Evolutionary conservation across 75 land plant species (phyloP), one percentile per base, ranked within the genome.

Genomic region (Cupressus sempervirens): DNA sequence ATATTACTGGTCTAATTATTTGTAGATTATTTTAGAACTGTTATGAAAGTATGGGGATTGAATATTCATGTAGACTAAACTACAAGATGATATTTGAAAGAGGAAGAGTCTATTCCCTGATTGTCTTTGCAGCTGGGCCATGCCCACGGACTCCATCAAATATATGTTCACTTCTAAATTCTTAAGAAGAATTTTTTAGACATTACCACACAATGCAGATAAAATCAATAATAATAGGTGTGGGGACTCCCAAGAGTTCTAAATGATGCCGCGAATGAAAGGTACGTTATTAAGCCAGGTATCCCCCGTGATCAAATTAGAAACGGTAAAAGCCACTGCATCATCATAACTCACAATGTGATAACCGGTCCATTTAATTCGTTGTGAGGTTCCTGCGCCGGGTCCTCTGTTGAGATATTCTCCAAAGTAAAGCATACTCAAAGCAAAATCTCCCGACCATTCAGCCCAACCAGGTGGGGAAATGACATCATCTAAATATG

Each of bases 341-440:
- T 74, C 76, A 74, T 4, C 34, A 34, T 15, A 11, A 18, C 13
- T 74, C 76, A 74, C 35, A 32, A 32, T 38, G 38, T 76, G 80
- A 41, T 16, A 76, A 36, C 80, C 80, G 23, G 87, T 74, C 87
- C 87, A 86, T 54, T 11, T 2, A 32, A 86, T 80, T 11, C 88
- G 82, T 3, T 45, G 1, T 26, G 65, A 68, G 14, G 46, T 86
- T 35, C 46, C 77, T 7, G 89, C 48, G 9, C 88, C 88, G 0
- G 84, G 45, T 36, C 89, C 89, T 14, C 18, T 15, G 79, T 86
- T 86, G 18, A 36, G 43, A 50, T 88, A 88, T 83, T 88, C 89
- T 15, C 83, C 89, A 30, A 50, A 88, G 84, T 86, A 88, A 3
- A 88, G 40, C 4, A 88, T 88, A 6, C 26, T 48, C 23, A 88